A percentile compares a stretch with the other conserved stretches of the same genome.
phyloP scores from a whole-genome alignment of 129 eudicot genomes.

The Rutidosis leptorrhynchoides region DNA sequence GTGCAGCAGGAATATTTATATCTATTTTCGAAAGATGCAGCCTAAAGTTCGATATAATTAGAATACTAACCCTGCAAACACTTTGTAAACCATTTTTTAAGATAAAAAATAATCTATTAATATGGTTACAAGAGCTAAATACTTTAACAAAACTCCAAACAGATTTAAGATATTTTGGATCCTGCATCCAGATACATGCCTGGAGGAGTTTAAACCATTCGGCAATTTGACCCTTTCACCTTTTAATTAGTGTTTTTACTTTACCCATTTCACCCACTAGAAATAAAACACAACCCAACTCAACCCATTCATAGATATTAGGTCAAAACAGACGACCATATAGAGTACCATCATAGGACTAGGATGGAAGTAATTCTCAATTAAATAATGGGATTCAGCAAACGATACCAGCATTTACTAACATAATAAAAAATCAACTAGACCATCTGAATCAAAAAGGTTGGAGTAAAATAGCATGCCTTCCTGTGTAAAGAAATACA shows the following conservation, averaged over 20 bases:
- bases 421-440: neutral
- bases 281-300: neutral
- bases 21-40: too few relatives aligned
- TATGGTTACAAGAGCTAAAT: too few relatives aligned
- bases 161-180: too few relatives aligned
- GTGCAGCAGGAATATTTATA: too few relatives aligned
- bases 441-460: neutral
- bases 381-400: neutral
- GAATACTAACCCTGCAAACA: too few relatives aligned
- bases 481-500: slow-evolving; percentile 87
- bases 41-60: too few relatives aligned
- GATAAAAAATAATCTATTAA: too few relatives aligned
- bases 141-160: too few relatives aligned
- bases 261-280: neutral
- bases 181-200: too few relatives aligned
- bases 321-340: neutral
- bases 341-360: neutral
- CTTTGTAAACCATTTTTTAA: too few relatives aligned
- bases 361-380: neutral
- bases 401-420: neutral
- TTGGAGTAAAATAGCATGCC: slow-evolving; percentile 37
- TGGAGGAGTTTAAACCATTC: too few relatives aligned
- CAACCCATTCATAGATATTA: neutral
- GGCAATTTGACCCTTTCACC: too few relatives aligned
- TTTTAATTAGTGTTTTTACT: neutral